phyloP scores from a whole-genome alignment of 805 yeast species.

The Jamesozyma piceae region DNA sequence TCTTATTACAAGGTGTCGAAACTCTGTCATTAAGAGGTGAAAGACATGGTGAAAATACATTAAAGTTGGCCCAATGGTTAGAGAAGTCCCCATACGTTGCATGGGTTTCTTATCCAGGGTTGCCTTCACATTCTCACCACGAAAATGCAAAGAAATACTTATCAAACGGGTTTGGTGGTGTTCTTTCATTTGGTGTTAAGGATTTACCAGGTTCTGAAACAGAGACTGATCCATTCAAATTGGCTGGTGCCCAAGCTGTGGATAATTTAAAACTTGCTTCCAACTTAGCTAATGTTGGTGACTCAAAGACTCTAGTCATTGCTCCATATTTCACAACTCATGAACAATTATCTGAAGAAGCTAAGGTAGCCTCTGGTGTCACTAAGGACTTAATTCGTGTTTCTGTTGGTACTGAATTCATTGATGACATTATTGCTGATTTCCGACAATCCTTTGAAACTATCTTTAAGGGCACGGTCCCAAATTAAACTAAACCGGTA shows the following conservation, averaged over 20 bases:
- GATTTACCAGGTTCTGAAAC: constrained; percentile 40
- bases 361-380: constrained; percentile 77
- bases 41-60: constrained; percentile 78
- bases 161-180: constrained; percentile 74
- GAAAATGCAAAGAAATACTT: constrained; percentile 77
- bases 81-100: constrained; percentile 65
- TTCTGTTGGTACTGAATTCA: constrained; percentile 83
- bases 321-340: constrained; percentile 96
- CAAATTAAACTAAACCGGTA: constrained; percentile 6
- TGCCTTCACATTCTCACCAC: constrained; percentile 68
- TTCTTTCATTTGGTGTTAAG: constrained; percentile 82
- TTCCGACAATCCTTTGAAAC: constrained; percentile 75
- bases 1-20: constrained; percentile 85
- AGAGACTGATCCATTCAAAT: constrained; percentile 50
- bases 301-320: constrained; percentile 87
- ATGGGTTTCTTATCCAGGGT: constrained; percentile 91
- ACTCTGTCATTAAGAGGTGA: constrained; percentile 89
- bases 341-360: constrained; percentile 78
- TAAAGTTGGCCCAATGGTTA: constrained; percentile 67
- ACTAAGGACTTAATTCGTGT: constrained; percentile 81
- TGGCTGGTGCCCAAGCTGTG: constrained; percentile 75
- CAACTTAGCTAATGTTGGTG: constrained; percentile 95
- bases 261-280: constrained; percentile 79
- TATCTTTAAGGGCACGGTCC: constrained; percentile 22
- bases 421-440: constrained; percentile 84